These are phyloP conservation scores for Paspalum vaginatum DNA, from an alignment of 176 grass and related monocot genomes.

Conservation along the genomic window DNA sequence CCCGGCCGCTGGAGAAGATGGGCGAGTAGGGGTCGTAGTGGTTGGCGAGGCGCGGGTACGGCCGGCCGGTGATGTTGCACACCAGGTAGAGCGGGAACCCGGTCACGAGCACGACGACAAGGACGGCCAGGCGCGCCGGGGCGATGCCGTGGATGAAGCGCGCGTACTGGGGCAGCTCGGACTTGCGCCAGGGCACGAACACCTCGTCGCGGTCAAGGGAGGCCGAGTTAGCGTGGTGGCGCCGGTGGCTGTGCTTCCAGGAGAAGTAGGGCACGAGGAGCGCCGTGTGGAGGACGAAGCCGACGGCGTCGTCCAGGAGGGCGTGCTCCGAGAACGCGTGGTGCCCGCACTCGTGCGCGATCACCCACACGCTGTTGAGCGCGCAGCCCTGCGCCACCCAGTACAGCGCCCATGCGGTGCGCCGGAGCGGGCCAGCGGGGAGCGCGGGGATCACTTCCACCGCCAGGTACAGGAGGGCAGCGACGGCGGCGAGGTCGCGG, in stretches of 20 bases:
- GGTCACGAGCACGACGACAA: slow-evolving; percentile 25
- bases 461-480: neutral
- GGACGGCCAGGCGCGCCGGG: slow-evolving; percentile 13
- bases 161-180: slow-evolving; percentile 4
- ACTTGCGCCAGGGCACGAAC: slow-evolving; percentile 47
- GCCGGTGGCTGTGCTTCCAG: neutral
- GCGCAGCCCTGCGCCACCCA: slow-evolving; percentile 3
- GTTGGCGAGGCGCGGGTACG: slow-evolving; percentile 59
- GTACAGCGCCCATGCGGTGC: neutral
- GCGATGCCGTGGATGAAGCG: slow-evolving; percentile 24
- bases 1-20: slow-evolving; percentile 47
- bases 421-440: neutral
- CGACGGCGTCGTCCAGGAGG: neutral
- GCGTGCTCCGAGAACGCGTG: neutral
- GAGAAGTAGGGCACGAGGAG: slow-evolving; percentile 2
- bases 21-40: slow-evolving; percentile 56
- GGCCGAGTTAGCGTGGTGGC: neutral
- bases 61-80: slow-evolving; percentile 56
- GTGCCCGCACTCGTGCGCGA: slow-evolving; percentile 26
- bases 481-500: neutral
- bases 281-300: neutral
- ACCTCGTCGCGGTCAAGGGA: slow-evolving; percentile 61
- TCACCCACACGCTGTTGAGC: slow-evolving; percentile 3
- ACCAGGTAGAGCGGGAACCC: slow-evolving; percentile 60
- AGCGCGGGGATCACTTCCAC: neutral